phyloP scores from a whole-genome alignment of 352 stramenopile genomes.

The Pythium plurisporium region DNA sequence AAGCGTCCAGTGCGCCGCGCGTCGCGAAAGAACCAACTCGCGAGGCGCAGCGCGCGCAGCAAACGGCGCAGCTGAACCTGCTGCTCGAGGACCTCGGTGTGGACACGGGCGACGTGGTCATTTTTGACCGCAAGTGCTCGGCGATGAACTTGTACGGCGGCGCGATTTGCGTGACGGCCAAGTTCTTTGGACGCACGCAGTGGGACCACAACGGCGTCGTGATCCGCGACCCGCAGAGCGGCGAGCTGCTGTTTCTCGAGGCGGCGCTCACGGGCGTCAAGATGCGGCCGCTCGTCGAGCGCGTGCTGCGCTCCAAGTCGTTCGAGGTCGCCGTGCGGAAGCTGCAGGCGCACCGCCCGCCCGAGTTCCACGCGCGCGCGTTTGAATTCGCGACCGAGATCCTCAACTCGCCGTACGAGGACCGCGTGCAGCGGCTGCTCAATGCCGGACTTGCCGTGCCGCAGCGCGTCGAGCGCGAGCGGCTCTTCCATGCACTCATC shows the following conservation, averaged over 20 bases:
- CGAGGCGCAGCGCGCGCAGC: constrained; percentile 9
- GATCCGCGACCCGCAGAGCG: constrained; percentile 35
- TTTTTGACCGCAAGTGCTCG: constrained; percentile 78
- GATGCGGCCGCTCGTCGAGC: constrained; percentile 73
- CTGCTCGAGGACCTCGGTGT: constrained; percentile 49
- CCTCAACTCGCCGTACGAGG: constrained; percentile 73
- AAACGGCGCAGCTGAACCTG: constrained; percentile 18
- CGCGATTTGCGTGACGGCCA: constrained; percentile 72
- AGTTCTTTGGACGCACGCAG: constrained; percentile 75
- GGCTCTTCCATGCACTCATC: constrained; percentile 67
- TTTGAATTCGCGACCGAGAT: constrained; percentile 55
- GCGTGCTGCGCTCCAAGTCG: constrained; percentile 63
- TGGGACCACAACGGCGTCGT: constrained; percentile 88
- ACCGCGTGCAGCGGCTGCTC: constrained; percentile 65
- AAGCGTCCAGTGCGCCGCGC: not conserved
- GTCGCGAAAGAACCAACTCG: not conserved
- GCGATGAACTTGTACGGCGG: constrained; percentile 75
- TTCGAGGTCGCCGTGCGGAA: constrained; percentile 68
- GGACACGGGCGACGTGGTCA: constrained; percentile 73
- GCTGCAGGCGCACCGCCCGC: constrained; percentile 60
- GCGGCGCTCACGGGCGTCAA: constrained; percentile 79
- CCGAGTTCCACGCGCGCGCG: constrained; percentile 54
- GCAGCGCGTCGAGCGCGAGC: constrained; percentile 62
- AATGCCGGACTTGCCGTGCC: constrained; percentile 74
- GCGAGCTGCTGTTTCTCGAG: constrained; percentile 68